Evolutionary conservation across 2,329 filamentous ascomycete genomes (phyloP).

Genomic region (Apiospora sp.): DNA sequence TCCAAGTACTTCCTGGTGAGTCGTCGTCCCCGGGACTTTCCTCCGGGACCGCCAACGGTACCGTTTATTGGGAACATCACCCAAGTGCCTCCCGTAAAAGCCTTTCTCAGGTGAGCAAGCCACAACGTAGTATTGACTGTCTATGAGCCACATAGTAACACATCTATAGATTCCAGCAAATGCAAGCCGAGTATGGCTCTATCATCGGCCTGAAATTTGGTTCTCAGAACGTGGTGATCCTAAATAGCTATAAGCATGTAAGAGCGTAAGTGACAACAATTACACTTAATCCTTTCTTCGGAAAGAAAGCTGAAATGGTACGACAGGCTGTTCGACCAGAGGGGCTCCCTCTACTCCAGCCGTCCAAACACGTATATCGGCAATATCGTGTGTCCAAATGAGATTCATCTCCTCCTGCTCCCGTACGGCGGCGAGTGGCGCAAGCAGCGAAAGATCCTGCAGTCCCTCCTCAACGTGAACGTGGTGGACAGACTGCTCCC

Average conservation of each 20-base stretch:
- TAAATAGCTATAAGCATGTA: slow-evolving; percentile 25
- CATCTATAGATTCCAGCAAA: neutral
- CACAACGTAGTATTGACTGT: slow-evolving; percentile 30
- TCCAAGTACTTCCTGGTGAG: slow-evolving; percentile 25
- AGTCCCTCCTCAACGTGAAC: slow-evolving; percentile 32
- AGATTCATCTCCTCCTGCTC: slow-evolving; percentile 33
- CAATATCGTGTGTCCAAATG: slow-evolving; percentile 31
- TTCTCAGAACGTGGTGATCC: slow-evolving; percentile 23
- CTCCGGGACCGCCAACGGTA: slow-evolving; percentile 33
- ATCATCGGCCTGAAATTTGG: slow-evolving; percentile 24
- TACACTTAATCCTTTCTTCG: no score
- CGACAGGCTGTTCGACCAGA: slow-evolving; percentile 31
- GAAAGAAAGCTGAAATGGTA: neutral
- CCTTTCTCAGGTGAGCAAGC: slow-evolving; percentile 31
- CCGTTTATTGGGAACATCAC: slow-evolving; percentile 36
- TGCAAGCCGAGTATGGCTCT: slow-evolving; percentile 21
- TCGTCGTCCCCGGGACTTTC: slow-evolving; percentile 29
- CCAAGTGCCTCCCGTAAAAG: slow-evolving; percentile 32
- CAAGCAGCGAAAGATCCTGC: slow-evolving; percentile 32
- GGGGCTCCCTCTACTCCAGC: slow-evolving; percentile 35
- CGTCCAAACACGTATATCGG: slow-evolving; percentile 30
- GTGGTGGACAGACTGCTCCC: slow-evolving; percentile 29
- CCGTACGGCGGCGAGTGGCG: slow-evolving; percentile 34
- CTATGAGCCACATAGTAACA: slow-evolving; percentile 28
- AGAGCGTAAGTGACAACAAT: slow-evolving; percentile 25